These are phyloP conservation scores for Seiridium unicorne DNA, from an alignment of 2,329 filamentous ascomycete species.

Conservation along the genomic window DNA sequence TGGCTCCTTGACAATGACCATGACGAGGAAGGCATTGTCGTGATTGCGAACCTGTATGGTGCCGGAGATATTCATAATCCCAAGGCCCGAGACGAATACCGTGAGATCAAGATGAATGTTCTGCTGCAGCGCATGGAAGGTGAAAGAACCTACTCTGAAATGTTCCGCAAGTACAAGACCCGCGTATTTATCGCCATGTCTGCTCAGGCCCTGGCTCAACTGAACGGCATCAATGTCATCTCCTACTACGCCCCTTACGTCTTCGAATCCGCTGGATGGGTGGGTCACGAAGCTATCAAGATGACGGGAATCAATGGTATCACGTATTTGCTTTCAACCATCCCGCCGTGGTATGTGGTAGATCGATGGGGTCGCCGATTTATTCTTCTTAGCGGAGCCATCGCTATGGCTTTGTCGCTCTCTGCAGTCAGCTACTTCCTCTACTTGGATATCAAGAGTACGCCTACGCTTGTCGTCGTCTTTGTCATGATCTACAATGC, in stretches of 20 bases:
- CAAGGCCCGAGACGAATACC: slow-evolving; percentile 92
- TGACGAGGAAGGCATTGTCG: slow-evolving; percentile 96
- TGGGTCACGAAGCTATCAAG: slow-evolving; percentile 82
- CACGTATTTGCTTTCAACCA: slow-evolving; percentile 86
- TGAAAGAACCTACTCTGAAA: slow-evolving; percentile 85
- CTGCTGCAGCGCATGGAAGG: slow-evolving; percentile 91
- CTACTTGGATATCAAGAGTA: slow-evolving; percentile 76
- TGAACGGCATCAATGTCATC: slow-evolving; percentile 99
- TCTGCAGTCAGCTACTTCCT: slow-evolving; percentile 95
- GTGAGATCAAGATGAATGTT: slow-evolving; percentile 98
- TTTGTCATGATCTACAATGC: slow-evolving; percentile 99
- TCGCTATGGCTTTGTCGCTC: slow-evolving; percentile 85
- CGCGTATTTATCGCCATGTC: slow-evolving; percentile 99
- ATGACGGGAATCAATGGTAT: slow-evolving; percentile 96
- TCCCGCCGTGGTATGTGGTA: slow-evolving; percentile 96
- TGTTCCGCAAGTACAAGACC: slow-evolving; percentile 90
- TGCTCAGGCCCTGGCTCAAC: slow-evolving; percentile 88
- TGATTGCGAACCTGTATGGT: slow-evolving; percentile 96
- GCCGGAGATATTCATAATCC: slow-evolving; percentile 92
- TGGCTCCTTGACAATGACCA: slow-evolving; percentile 98
- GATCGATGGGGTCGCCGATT: slow-evolving; percentile 87
- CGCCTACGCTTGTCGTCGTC: slow-evolving; percentile 81
- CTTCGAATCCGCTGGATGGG: slow-evolving; percentile 96
- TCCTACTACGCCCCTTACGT: slow-evolving; percentile 97
- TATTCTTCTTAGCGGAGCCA: slow-evolving; percentile 84